phyloP scores from a whole-genome alignment of 2,329 filamentous ascomycete genomes.

The Sporothrix phasma region DNA sequence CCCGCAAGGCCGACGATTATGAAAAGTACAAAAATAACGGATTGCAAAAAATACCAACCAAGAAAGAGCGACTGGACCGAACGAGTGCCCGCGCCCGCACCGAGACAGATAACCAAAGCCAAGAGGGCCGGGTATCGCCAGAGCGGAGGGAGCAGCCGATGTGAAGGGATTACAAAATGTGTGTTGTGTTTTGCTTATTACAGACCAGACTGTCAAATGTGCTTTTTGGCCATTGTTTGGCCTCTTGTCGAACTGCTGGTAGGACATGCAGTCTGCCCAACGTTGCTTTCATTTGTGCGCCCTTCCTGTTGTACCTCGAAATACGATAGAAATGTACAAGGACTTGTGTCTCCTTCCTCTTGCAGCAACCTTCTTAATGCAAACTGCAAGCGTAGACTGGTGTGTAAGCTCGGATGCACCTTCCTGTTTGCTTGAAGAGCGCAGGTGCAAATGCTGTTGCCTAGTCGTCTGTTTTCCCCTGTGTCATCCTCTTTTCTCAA shows the following conservation, averaged over 20 bases:
- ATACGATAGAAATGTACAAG: not conserved
- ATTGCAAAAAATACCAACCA: not conserved
- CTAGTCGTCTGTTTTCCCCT: not conserved
- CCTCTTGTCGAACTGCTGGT: not conserved
- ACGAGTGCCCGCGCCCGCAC: not conserved
- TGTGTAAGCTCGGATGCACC: not conserved
- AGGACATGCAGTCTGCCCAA: not conserved
- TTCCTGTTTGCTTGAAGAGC: not conserved
- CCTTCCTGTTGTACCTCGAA: not conserved
- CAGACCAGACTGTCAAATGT: too few species aligned
- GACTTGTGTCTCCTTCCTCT: not conserved
- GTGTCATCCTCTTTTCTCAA: not conserved
- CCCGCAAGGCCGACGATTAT: not conserved
- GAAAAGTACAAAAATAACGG: not conserved
- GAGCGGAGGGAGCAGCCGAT: not conserved
- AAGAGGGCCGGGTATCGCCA: not conserved
- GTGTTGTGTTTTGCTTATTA: not conserved
- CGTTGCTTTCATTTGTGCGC: not conserved
- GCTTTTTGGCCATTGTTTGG: not conserved
- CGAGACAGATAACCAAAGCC: not conserved
- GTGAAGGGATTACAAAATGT: not conserved
- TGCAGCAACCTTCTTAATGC: not conserved
- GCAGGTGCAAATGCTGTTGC: not conserved
- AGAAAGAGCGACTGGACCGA: not conserved
- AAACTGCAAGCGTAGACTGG: not conserved